Evolutionary conservation across 2,329 filamentous ascomycete species (phyloP).

Genomic region (Trichophyton rubrum): DNA sequence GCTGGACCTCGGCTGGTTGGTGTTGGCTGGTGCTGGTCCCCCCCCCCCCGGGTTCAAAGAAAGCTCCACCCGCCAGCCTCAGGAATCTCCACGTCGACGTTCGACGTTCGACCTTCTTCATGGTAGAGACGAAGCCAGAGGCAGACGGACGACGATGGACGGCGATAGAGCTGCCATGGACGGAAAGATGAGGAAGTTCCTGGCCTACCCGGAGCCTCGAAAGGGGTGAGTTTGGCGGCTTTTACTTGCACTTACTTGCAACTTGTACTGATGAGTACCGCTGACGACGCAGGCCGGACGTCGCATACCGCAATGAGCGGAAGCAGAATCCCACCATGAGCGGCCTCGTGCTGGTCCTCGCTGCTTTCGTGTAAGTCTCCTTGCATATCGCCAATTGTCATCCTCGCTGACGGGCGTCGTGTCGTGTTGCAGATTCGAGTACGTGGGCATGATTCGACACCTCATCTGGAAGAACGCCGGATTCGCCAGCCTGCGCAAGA

Average conservation of each 20-base stretch:
- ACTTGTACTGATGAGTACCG: background rate
- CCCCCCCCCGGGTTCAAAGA: too few relatives aligned
- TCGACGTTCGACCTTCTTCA: background rate
- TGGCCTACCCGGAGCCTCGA: conserved; percentile 7
- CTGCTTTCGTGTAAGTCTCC: conserved; percentile 42
- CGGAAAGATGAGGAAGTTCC: background rate
- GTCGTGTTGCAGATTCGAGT: conserved; percentile 35
- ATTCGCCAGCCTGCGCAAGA: conserved; percentile 46
- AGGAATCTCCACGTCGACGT: background rate
- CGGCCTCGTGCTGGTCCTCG: conserved; percentile 47
- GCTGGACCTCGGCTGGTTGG: too few relatives aligned
- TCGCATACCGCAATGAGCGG: conserved; percentile 26
- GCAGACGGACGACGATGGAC: background rate
- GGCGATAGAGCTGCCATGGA: background rate
- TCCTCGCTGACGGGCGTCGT: background rate
- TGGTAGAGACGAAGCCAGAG: background rate
- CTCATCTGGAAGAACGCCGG: conserved; percentile 59
- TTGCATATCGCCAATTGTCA: too few relatives aligned
- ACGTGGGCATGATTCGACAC: conserved; percentile 43
- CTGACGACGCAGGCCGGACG: conserved; percentile 11
- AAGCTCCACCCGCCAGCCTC: too few relatives aligned
- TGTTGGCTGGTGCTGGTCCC: too few relatives aligned
- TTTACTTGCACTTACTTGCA: too few relatives aligned
- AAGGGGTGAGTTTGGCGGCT: conserved; percentile 1
- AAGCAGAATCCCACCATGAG: conserved; percentile 53